Evolutionary conservation across 495 filamentous ascomycete species (phyloP).

Genomic region (Glutinoglossum americanum): DNA sequence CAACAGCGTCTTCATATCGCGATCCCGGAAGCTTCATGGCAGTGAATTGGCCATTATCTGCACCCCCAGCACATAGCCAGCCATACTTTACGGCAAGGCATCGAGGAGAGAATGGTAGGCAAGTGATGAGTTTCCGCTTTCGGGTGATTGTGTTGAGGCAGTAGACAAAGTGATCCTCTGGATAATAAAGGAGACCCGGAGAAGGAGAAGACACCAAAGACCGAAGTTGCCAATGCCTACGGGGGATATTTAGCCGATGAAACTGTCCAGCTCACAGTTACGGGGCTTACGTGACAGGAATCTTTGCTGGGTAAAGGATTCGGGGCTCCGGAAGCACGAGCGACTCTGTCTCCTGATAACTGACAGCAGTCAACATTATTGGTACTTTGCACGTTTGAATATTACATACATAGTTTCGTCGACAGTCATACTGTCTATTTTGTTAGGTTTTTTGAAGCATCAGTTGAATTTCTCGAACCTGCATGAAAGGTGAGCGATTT

Average conservation of each 20-base stretch:
- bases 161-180: constrained; percentile 50
- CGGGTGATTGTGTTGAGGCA: constrained; percentile 46
- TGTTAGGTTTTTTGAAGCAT: neutral
- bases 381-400: neutral
- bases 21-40: constrained; percentile 36
- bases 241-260: neutral
- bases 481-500: neutral
- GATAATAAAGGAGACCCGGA: constrained; percentile 62
- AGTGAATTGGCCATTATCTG: constrained; percentile 61
- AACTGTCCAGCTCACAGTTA: neutral
- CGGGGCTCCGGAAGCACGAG: constrained; percentile 41
- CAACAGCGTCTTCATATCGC: constrained; percentile 19
- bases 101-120: constrained; percentile 58
- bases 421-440: constrained; percentile 1
- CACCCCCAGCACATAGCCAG: constrained; percentile 77
- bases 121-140: constrained; percentile 53
- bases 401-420: constrained; percentile 2
- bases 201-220: constrained; percentile 70
- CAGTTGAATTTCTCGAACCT: neutral
- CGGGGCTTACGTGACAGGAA: constrained; percentile 28
- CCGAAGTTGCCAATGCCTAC: constrained; percentile 78
- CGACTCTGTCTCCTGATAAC: constrained; percentile 34
- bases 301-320: constrained; percentile 52
- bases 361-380: constrained; percentile 11
- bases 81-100: constrained; percentile 69